These are phyloP conservation scores for Aspergillus fischeri DNA, from an alignment of 2,329 filamentous ascomycete genomes.

Conservation along the genomic window DNA sequence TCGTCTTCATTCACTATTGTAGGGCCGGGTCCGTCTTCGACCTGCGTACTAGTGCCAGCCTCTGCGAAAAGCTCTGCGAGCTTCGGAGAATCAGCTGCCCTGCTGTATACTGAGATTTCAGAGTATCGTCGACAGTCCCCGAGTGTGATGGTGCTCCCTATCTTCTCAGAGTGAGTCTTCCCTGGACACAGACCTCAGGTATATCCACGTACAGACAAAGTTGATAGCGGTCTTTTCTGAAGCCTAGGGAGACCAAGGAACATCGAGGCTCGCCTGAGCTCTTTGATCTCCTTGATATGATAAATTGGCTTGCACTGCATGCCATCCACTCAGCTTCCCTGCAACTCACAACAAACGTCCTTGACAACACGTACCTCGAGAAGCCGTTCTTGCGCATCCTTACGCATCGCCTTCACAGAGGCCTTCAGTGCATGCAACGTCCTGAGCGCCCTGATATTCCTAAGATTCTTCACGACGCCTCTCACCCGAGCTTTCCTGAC, in stretches of 20 bases:
- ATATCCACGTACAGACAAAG: not conserved
- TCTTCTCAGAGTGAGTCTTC: not conserved
- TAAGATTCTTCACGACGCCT: not conserved
- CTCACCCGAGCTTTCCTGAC: not conserved
- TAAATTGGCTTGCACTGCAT: constrained; percentile 5
- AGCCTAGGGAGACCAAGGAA: constrained; percentile 1
- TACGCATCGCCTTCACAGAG: not conserved
- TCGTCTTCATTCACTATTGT: constrained; percentile 8
- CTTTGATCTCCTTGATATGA: constrained; percentile 4
- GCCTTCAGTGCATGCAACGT: not conserved
- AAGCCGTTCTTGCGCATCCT: not conserved
- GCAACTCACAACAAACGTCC: not conserved
- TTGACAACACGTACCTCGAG: not conserved
- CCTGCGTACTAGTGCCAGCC: not conserved
- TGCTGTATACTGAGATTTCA: not conserved
- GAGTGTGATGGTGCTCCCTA: not conserved
- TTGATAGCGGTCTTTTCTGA: not conserved
- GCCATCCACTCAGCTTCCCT: not conserved
- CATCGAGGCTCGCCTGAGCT: constrained; percentile 1
- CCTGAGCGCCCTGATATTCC: not conserved
- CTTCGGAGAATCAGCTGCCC: not conserved
- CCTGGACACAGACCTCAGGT: not conserved
- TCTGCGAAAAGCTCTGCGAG: not conserved
- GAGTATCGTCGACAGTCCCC: not conserved
- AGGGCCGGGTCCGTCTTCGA: not conserved